Evolutionary conservation across 2,329 filamentous ascomycete genomes (phyloP), one percentile per base, ranked within the genome.

Genomic region (Septoria linicola): DNA sequence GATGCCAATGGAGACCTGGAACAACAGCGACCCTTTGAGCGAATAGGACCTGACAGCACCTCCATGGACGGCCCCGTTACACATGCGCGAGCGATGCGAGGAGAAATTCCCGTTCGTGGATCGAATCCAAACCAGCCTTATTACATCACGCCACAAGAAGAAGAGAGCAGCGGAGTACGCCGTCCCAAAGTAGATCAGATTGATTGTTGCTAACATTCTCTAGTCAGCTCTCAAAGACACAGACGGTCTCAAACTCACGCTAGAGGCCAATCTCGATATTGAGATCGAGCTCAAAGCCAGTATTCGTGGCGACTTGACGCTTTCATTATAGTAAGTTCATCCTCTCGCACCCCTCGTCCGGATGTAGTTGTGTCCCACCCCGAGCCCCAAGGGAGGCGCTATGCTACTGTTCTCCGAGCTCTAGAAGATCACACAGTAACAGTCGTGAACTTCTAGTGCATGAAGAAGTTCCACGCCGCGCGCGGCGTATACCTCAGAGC

Each of bases 251-350:
- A 84, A 84, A 68, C 70, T 91, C 66, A 80, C 84, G 31, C 73
- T 93, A 17, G 88, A 91, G 66, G 73, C 89, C 49, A 90, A 91
- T 70, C 75, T 93, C 51, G 88, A 93, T 60, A 79, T 93, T 42
- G 88, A 93, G 70, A 88, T 93, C 55, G 85, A 89, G 63, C 78
- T 93, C 55, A 93, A 93, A 77, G 88, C 88, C 16, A 85, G 85
- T 70, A 90, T 93, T 59, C 84, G 90, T 63, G 89, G 89, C 65
- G 89, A 95, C 73, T 72, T 95, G 58, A 90, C 88, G 27, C 71
- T 93, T 59, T 85, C 84, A 58, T 77, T 93, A 65, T 81, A 87
- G 86, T 89, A 79, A 76, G 82, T 84, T 3, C 6, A 4, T 34
- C 4, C 16, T 30, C 19, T 8, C 7, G 19, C 31, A 32, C 19